These are phyloP conservation scores for Leucaena leucocephala DNA, from an alignment of 306 rosid species.

Conservation along the genomic window DNA sequence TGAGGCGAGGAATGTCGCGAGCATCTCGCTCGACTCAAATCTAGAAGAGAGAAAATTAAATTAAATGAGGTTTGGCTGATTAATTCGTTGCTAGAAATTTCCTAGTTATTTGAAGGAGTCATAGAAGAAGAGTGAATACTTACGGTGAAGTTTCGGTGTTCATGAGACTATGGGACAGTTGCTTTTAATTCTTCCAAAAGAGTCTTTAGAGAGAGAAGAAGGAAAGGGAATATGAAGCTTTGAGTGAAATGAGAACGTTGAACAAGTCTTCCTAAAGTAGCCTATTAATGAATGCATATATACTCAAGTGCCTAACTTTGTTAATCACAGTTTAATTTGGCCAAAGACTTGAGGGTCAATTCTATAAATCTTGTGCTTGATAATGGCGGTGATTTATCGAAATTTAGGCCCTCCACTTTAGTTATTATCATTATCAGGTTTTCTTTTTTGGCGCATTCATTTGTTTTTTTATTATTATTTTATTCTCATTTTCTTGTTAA, in stretches of 20 bases:
- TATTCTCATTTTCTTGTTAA: no score
- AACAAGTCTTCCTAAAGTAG: not conserved
- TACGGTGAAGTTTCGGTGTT: conserved; percentile 70
- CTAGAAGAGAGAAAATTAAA: conserved; percentile 29
- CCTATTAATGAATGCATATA: not conserved
- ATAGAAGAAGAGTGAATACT: conserved; percentile 33
- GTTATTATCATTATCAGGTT: not conserved
- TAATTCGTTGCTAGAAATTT: not conserved
- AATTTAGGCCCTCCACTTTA: not conserved
- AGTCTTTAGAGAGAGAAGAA: conserved; percentile 5
- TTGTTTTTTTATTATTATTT: no score
- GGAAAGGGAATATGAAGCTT: not conserved
- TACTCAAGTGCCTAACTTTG: not conserved
- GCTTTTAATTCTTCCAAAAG: not conserved
- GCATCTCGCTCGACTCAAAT: conserved; percentile 69
- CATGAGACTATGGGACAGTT: conserved; percentile 50
- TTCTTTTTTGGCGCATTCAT: no score
- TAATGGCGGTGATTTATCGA: not conserved
- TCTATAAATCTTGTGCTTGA: not conserved
- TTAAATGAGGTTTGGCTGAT: not conserved
- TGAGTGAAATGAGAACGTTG: not conserved
- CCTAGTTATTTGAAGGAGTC: not conserved
- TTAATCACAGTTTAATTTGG: not conserved
- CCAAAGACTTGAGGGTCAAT: not conserved
- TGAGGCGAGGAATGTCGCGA: conserved; percentile 62